These are phyloP conservation scores for Cinnamomum micranthum DNA, from an alignment of 164 flowering plant genomes.

Conservation along the genomic window DNA sequence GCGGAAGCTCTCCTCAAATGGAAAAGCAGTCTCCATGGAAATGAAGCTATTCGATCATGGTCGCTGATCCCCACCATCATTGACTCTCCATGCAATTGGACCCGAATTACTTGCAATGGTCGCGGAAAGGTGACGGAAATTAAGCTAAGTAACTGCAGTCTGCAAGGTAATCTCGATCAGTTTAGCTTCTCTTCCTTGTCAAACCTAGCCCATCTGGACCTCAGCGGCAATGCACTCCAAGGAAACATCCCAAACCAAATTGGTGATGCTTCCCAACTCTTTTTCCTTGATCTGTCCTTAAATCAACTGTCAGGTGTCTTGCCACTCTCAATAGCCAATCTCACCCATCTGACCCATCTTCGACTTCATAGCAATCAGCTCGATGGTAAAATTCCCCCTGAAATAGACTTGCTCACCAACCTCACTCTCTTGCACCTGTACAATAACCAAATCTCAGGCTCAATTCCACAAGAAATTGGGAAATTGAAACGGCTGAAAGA, in stretches of 20 bases:
- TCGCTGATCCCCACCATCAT: neutral
- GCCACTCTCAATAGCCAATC: constrained; percentile 26
- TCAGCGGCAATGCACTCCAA: too few relatives aligned
- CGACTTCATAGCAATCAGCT: constrained; percentile 10
- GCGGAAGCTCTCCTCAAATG: constrained; percentile 1
- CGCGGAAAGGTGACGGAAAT: constrained; percentile 11
- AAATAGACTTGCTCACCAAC: constrained; percentile 21
- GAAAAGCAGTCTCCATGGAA: neutral
- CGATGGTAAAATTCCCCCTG: constrained; percentile 19
- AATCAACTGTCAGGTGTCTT: constrained; percentile 18
- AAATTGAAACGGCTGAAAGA: constrained; percentile 11
- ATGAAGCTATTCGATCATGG: neutral
- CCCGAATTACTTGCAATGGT: constrained; percentile 12
- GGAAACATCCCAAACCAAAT: too few relatives aligned
- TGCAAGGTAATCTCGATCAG: too few relatives aligned
- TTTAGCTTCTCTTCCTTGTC: too few relatives aligned
- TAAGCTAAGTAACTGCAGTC: constrained; percentile 1
- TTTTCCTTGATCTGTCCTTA: constrained; percentile 18
- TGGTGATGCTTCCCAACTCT: too few relatives aligned
- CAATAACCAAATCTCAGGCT: neutral
- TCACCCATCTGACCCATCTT: constrained; percentile 16
- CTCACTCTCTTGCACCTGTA: constrained; percentile 4
- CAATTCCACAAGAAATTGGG: constrained; percentile 24
- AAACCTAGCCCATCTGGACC: too few relatives aligned
- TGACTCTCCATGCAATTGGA: constrained; percentile 11